Evolutionary conservation across 192 early-diverging fungal species (phyloP), one percentile per base, ranked within the genome.

Genomic region (Thamnidium elegans): DNA sequence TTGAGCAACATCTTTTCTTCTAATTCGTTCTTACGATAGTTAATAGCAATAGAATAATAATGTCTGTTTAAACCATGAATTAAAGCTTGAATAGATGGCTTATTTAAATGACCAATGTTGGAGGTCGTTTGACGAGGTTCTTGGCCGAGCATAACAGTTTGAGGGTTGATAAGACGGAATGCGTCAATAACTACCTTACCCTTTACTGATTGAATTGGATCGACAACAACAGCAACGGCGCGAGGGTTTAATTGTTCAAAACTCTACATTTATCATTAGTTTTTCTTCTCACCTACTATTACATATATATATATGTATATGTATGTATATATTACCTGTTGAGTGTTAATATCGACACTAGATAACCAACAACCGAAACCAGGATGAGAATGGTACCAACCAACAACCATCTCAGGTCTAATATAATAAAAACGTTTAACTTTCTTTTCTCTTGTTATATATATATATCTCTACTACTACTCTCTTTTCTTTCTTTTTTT

Each of bases 381-480:
- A 34, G 98, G 98, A 81, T 99, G 98, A 64, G 98, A 99, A 79
- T 99, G 98, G 76, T 99, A 99, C 98, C 98, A 99, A n/a, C 98
- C 98, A 23, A 99, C 98, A 14, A 99, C 98, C 81, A 94, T 95
- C 78, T 99, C 96, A 19, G 92, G 90, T 77, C 93, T 94, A 75
- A 21, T 63, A 8, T 47, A 14, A 62, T 55, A 50, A 45, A 9
- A 51, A 30, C 0, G 44, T 55, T 47, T 43, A 42, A 23, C 1
- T 45, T 15, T 48, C 15, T 48, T 17, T 13, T 13, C 4, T 48
- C 46, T 5, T 5, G 13, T 26, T 54, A 1, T 58, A 43, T 10
- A 58, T 19, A 30, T 45, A 21, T n/a, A 34, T 21, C 8, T 15
- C 3, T 21, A 61, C 59, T 0, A 31, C 10, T 31, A 19, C 1